Base-by-base conservation (phyloP, 2,329 filamentous ascomycete species). In the Plenodomus tracheiphilus region DNA sequence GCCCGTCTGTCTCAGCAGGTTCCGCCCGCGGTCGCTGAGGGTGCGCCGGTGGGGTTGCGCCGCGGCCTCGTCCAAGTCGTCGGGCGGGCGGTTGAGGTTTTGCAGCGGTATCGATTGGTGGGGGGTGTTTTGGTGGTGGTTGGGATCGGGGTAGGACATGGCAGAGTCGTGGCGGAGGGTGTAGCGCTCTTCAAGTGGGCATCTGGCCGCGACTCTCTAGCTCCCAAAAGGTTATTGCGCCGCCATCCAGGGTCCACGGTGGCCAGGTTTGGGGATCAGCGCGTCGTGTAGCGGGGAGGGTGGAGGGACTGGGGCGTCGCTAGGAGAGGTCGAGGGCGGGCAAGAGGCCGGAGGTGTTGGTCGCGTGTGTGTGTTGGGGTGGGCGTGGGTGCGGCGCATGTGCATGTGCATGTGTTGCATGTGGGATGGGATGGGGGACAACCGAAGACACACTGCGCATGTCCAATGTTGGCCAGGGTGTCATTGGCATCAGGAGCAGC, bases 21-120 rank as follows among this genome's bases (percentile, higher is more conserved):
- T 70, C 65, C 77, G 70, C 57, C 77, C 72, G 60, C 77, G 69
- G 49, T 79, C 76, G 63, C 76, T 78, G 50, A 79, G 69, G n/a
- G 75, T 78, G 46, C 74, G 66, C 56, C 76, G 74, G 48, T 71
- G 64, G 46, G 69, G 59, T 16, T 62, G 55, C 43, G 64, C 57
- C 41, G 64, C 63, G 48, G 59, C 51, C 21, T 65, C 54, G 38
- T 67, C 61, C 40, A 69, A 49, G 30, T 70, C 59, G 52, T 72
- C 71, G 18, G 69, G 70, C 53, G 71, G 72, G 40, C 69, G 70
- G 56, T 71, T 70, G 51, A 79, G 71, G 59, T 77, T 82, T 71
- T 85, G 85, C 49, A 93, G 77, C 51, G 87, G 88, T 74, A 94
- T 92, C 54, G 86, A 86, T 64, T 82, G 81, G 51, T 78, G 75